phyloP scores from a whole-genome alignment of 345 rosid genomes.

The Zanthoxylum bungeanum region DNA sequence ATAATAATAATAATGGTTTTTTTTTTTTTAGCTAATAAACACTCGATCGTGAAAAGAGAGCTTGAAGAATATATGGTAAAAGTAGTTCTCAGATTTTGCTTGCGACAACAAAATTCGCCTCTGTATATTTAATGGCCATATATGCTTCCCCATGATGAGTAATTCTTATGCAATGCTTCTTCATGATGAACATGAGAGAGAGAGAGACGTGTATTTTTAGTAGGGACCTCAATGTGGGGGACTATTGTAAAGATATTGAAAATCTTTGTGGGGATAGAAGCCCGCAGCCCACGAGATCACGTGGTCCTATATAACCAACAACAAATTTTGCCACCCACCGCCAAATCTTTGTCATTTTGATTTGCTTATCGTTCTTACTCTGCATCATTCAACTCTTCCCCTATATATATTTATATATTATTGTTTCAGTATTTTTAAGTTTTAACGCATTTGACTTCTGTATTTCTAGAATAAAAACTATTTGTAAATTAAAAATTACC shows the following conservation, averaged over 20 bases:
- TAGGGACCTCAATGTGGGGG: slow-evolving; percentile 13
- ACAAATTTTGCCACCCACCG: slow-evolving; percentile 5
- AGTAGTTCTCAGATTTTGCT: not conserved
- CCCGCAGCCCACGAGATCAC: slow-evolving; percentile 35
- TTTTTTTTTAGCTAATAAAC: not conserved
- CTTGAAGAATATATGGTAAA: no score
- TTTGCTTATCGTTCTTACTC: not conserved
- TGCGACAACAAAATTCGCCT: no score
- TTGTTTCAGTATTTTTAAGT: not conserved
- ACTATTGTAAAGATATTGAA: slow-evolving; percentile 33
- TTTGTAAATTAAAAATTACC: no score
- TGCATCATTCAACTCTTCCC: not conserved
- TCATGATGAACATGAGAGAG: slow-evolving; percentile 13
- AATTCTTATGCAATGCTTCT: slow-evolving; percentile 16
- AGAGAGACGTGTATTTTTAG: not conserved
- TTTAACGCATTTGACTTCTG: not conserved
- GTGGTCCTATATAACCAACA: slow-evolving; percentile 20
- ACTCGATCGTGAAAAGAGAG: not conserved
- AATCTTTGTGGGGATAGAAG: slow-evolving; percentile 56
- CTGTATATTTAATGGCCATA: no score
- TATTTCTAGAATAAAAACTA: no score
- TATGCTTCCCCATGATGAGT: no score
- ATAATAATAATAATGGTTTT: not conserved
- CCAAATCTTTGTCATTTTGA: slow-evolving; percentile 1
- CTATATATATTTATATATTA: no score